Conservation (phyloP, 768 basidiomycete genomes). For the Omphalotus guepiniiformis region DNA sequence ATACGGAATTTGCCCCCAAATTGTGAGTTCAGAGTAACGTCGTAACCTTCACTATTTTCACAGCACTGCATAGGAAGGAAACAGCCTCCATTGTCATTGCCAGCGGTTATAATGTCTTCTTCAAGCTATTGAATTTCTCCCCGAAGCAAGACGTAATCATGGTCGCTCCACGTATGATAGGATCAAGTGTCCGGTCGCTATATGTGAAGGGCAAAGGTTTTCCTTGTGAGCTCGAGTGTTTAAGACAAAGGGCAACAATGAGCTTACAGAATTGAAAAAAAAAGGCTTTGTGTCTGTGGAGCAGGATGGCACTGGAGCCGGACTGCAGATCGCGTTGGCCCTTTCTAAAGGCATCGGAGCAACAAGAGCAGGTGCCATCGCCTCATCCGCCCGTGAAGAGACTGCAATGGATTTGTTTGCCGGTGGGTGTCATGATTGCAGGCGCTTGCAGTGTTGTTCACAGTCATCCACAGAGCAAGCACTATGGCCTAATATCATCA, state of each 20-base stretch:
- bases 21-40: no score
- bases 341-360: slow-evolving; percentile 57
- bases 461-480: slow-evolving; percentile 62
- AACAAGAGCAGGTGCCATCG: slow-evolving; percentile 59
- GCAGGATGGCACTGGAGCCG: slow-evolving; percentile 52
- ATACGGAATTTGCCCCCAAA: slow-evolving; percentile 44
- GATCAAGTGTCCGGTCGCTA: slow-evolving; percentile 58
- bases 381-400: slow-evolving; percentile 58
- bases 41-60: slow-evolving; percentile 33
- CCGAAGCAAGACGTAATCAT: slow-evolving; percentile 56
- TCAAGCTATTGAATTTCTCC: slow-evolving; percentile 50
- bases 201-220: slow-evolving; percentile 58
- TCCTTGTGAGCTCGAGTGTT: slow-evolving; percentile 63
- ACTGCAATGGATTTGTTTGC: slow-evolving; percentile 64
- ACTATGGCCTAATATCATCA: slow-evolving; percentile 64
- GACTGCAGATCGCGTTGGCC: slow-evolving; percentile 43
- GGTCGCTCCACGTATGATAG: slow-evolving; percentile 69
- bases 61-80: no score
- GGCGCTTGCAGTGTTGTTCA: background rate
- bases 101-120: slow-evolving; percentile 65
- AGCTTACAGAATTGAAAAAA: no score
- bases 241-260: no score
- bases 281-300: slow-evolving; percentile 64
- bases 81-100: no score
- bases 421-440: slow-evolving; percentile 19